Percentiles rank a stretch among this genome's conserved stretches.
These are phyloP conservation scores for Bryopsis sp. DNA, from an alignment of 139 green algal genomes.

Conservation along the genomic window DNA sequence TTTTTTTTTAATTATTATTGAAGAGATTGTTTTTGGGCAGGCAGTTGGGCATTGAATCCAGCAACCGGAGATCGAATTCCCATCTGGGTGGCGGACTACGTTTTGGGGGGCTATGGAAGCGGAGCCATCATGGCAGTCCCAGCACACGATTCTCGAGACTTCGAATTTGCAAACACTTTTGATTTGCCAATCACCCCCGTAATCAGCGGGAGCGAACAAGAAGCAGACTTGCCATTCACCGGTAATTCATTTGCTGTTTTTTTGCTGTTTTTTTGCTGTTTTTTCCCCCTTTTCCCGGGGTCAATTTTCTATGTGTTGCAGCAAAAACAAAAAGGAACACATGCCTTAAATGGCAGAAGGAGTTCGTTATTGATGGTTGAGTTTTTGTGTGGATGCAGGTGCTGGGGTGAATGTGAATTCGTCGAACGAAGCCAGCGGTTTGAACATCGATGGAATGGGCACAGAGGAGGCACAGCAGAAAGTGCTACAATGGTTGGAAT, in stretches of 20 bases:
- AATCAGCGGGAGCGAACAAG: constrained; percentile 6
- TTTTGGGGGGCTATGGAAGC: constrained; percentile 88
- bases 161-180: constrained; percentile 78
- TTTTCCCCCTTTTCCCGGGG: no score
- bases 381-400: constrained; percentile 21
- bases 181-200: constrained; percentile 67
- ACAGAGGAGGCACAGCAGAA: constrained; percentile 27
- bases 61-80: constrained; percentile 70
- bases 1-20: no score
- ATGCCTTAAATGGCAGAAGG: not conserved
- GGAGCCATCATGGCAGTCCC: constrained; percentile 98
- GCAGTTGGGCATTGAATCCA: constrained; percentile 73
- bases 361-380: no score
- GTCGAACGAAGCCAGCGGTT: constrained; percentile 23
- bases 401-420: constrained; percentile 53
- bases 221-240: constrained; percentile 10
- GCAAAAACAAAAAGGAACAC: constrained; percentile 7
- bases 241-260: constrained; percentile 1
- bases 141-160: constrained; percentile 85
- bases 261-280: not conserved
- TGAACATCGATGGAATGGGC: constrained; percentile 67
- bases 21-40: no score
- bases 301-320: no score
- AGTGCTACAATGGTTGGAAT: constrained; percentile 35
- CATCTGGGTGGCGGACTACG: constrained; percentile 96